A percentile compares a stretch with the other conserved stretches of the same genome.
Evolutionary conservation across 441 rosid genomes (phyloP).

Genomic region (Gossypium lobatum): DNA sequence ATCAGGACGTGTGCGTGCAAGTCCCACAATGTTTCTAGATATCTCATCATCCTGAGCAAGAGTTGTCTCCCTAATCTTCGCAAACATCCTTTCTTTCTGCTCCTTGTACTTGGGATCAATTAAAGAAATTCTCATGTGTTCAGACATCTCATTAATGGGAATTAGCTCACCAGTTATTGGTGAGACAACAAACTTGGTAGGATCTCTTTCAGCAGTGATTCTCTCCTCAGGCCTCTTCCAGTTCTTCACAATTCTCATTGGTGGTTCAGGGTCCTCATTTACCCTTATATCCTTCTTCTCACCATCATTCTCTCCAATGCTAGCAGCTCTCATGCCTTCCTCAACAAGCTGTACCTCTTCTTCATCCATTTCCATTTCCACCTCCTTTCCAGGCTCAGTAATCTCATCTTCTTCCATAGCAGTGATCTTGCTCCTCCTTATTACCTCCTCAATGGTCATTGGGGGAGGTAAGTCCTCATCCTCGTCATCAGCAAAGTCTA

Average conservation of each 20-base stretch:
- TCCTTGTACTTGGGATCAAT: constrained; percentile 98
- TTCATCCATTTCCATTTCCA: constrained; percentile 99
- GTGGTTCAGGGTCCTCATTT: constrained; percentile 67
- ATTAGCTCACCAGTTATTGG: constrained; percentile 95
- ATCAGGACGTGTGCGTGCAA: constrained; percentile 92
- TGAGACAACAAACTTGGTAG: constrained; percentile 76
- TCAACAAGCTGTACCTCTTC: constrained; percentile 95
- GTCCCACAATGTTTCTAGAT: constrained; percentile 88
- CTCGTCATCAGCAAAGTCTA: constrained; percentile 93
- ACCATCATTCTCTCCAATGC: constrained; percentile 53
- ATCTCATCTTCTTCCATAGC: constrained; percentile 67
- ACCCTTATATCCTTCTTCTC: constrained; percentile 31
- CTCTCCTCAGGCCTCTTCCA: constrained; percentile 99
- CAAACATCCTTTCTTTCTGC: constrained; percentile 98
- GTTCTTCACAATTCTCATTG: constrained; percentile 92
- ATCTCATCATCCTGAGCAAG: constrained; percentile 99
- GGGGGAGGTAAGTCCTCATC: constrained; percentile 89
- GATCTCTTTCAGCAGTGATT: constrained; percentile 78
- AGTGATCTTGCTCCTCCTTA: constrained; percentile 81
- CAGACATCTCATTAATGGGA: constrained; percentile 94
- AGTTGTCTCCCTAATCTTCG: constrained; percentile 96
- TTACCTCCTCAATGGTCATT: constrained; percentile 90
- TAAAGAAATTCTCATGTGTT: constrained; percentile 93
- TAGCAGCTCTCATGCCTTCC: constrained; percentile 87
- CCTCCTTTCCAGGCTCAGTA: constrained; percentile 83